A percentile compares a stretch with the other conserved stretches of the same genome.
Conservation (phyloP, 805 yeast genomes). For the Candida glaebosa region DNA sequence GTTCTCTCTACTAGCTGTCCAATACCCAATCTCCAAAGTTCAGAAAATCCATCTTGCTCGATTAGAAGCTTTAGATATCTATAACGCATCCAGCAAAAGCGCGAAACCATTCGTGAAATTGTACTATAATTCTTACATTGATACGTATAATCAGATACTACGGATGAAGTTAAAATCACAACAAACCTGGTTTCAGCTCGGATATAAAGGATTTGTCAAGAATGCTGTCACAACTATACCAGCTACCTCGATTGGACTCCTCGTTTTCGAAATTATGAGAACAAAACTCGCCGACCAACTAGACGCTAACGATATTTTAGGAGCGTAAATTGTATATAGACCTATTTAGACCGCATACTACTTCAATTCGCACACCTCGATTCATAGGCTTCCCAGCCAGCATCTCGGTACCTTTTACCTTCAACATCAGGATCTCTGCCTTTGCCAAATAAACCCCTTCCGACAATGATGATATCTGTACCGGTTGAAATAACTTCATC, state of each 20-base stretch:
- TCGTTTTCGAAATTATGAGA: slow-evolving; percentile 82
- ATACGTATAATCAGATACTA: slow-evolving; percentile 62
- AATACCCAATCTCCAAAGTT: slow-evolving; percentile 76
- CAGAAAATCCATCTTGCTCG: slow-evolving; percentile 79
- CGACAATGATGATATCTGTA: slow-evolving; percentile 96
- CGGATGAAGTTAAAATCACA: slow-evolving; percentile 53
- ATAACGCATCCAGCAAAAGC: slow-evolving; percentile 33
- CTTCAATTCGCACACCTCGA: slow-evolving; percentile 2
- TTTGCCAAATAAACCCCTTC: slow-evolving; percentile 92
- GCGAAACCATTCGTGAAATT: slow-evolving; percentile 39
- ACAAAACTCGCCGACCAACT: slow-evolving; percentile 32
- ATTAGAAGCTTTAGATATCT: slow-evolving; percentile 74
- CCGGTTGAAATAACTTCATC: slow-evolving; percentile 79
- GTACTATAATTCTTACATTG: slow-evolving; percentile 73
- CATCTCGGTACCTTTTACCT: slow-evolving; percentile 83
- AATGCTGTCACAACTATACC: slow-evolving; percentile 78
- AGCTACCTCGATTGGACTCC: slow-evolving; percentile 80
- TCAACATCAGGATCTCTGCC: slow-evolving; percentile 89
- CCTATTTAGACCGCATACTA: slow-evolving; percentile 1
- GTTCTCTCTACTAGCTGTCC: slow-evolving; percentile 67
- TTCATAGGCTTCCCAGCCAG: slow-evolving; percentile 87
- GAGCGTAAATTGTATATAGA: slow-evolving; percentile 6
- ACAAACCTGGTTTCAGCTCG: slow-evolving; percentile 58
- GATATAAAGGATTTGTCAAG: slow-evolving; percentile 73
- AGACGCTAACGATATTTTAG: slow-evolving; percentile 18